These are phyloP conservation scores for Saccharomycopsis sp. DNA, from an alignment of 805 yeast species.

Conservation along the genomic window DNA sequence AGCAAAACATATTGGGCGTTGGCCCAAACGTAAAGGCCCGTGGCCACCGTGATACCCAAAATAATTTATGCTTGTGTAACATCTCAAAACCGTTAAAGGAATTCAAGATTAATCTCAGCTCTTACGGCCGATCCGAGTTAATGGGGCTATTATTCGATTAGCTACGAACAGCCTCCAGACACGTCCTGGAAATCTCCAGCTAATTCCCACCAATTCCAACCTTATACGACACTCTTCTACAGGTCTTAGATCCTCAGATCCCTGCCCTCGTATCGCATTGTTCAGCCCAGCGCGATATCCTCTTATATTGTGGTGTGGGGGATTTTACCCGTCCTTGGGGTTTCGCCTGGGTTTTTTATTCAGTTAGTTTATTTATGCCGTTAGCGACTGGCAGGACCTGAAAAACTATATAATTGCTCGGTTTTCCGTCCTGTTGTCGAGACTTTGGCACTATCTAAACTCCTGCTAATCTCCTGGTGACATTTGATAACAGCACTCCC, in stretches of 20 bases:
- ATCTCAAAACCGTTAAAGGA: not conserved
- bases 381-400: not conserved
- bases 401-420: not conserved
- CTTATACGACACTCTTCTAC: not conserved
- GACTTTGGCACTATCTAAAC: not conserved
- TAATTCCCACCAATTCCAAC: not conserved
- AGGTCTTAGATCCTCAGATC: not conserved
- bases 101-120: too few species aligned
- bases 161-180: not conserved
- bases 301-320: not conserved
- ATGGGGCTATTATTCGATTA: not conserved
- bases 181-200: too few species aligned
- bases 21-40: too few species aligned
- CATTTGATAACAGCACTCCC: not conserved
- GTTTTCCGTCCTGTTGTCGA: not conserved
- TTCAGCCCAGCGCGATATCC: too few species aligned
- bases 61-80: too few species aligned
- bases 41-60: too few species aligned
- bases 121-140: not conserved
- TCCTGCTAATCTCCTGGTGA: not conserved
- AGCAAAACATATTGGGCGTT: too few species aligned
- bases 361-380: not conserved
- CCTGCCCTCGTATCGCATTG: not conserved
- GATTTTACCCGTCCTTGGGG: not conserved
- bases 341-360: not conserved